Evolutionary conservation across 2,329 filamentous ascomycete genomes (phyloP).

Genomic region (Lasiodiplodia theobromae): DNA sequence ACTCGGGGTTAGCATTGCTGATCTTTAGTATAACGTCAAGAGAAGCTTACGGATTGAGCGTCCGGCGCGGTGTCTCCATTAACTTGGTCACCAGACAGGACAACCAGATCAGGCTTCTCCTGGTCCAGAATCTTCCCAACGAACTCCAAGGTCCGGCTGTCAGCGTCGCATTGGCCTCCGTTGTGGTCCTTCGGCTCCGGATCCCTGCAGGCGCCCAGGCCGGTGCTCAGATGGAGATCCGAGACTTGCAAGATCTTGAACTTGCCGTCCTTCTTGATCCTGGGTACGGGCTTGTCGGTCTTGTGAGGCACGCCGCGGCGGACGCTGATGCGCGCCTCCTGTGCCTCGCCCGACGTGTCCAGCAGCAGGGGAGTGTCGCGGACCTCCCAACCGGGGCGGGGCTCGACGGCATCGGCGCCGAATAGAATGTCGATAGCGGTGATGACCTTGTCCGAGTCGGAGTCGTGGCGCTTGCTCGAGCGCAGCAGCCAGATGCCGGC

Average conservation of each 20-base stretch:
- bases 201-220: slow-evolving; percentile 83
- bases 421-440: slow-evolving; percentile 88
- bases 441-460: slow-evolving; percentile 76
- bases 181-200: slow-evolving; percentile 77
- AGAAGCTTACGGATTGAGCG: slow-evolving; percentile 73
- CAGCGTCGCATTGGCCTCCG: slow-evolving; percentile 84
- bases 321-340: slow-evolving; percentile 78
- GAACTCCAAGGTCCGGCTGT: slow-evolving; percentile 90
- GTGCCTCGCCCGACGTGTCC: slow-evolving; percentile 66
- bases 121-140: slow-evolving; percentile 83
- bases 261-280: slow-evolving; percentile 85
- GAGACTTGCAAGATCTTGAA: slow-evolving; percentile 98
- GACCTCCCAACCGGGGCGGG: slow-evolving; percentile 83
- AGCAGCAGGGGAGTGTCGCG: slow-evolving; percentile 77
- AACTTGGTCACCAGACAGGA: slow-evolving; percentile 92
- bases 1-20: slow-evolving; percentile 27
- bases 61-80: slow-evolving; percentile 94
- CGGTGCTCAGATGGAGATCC: slow-evolving; percentile 94
- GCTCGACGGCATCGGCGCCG: slow-evolving; percentile 89
- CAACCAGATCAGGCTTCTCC: slow-evolving; percentile 90
- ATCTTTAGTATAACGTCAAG: not conserved
- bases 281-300: slow-evolving; percentile 72
- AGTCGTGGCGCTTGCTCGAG: slow-evolving; percentile 73
- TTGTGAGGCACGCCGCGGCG: slow-evolving; percentile 73
- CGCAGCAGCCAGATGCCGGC: slow-evolving; percentile 84